Percentiles rank a stretch among this genome's conserved stretches.
Conservation (phyloP, 345 rosid species). For the Litchi chinensis region DNA sequence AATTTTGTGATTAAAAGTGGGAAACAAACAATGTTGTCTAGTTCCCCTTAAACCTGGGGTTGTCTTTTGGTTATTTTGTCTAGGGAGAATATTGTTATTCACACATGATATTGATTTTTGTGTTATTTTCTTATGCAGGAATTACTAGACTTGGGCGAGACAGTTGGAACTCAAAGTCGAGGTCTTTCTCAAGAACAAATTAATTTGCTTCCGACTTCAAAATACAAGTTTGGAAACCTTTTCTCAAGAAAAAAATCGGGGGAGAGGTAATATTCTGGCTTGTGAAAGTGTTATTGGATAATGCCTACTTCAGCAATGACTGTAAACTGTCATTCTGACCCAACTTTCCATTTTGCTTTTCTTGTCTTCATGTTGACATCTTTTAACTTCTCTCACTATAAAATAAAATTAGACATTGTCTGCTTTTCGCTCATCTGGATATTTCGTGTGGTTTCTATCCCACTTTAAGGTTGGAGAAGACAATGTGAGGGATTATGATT, state of each 20-base stretch:
- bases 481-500: not conserved
- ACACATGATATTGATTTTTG: not conserved
- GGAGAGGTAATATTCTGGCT: constrained; percentile 50
- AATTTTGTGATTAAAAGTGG: not conserved
- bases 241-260: constrained; percentile 54
- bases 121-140: constrained; percentile 43
- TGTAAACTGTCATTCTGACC: not conserved
- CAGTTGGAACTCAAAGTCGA: constrained; percentile 66
- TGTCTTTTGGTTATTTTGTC: not conserved
- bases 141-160: constrained; percentile 67
- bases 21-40: not conserved
- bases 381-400: not conserved
- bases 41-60: not conserved
- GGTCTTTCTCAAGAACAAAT: constrained; percentile 66
- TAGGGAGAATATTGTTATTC: not conserved
- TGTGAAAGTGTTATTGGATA: not conserved
- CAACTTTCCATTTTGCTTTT: not conserved
- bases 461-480: not conserved
- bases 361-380: not conserved
- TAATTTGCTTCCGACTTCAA: constrained; percentile 62
- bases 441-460: not conserved
- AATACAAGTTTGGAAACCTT: constrained; percentile 56
- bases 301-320: not conserved
- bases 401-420: not conserved
- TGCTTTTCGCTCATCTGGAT: not conserved